Evolutionary conservation across 805 yeast genomes (phyloP), one percentile per base, ranked within the genome.

Genomic region (Yueomyces sp.): DNA sequence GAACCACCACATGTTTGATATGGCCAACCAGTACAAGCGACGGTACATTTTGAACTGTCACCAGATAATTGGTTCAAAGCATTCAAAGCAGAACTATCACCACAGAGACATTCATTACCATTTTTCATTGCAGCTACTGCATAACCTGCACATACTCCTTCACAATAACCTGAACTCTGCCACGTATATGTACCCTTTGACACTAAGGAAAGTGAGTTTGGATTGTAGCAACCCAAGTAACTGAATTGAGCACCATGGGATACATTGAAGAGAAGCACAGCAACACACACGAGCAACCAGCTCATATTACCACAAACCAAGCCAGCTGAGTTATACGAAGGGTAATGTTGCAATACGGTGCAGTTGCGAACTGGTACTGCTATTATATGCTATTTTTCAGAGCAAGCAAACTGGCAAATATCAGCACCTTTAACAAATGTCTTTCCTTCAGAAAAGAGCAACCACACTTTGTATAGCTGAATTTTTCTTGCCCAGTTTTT

Each of bases 61-160:
- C 60, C 55, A 3, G 76, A 68, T 3, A 67, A 54, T 7, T 73
- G 65, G 2, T 60, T 45, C 33, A 56, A 37, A 8, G 39, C 34
- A 4, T 44, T 36, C 8, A 44, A 42, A 1, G 63, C 47, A 52
- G 70, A 63, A 19, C 86, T 87, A 1, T 64, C 47, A 29, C 90
- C 90, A 60, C 94, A 84, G 54, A 72, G 81, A 59, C 94, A 84
- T 26, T 60, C 58, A 28, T 66, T 53, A 6, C 86, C 85, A 42
- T 68, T 60, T 9, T 69, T 57, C 33, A 76, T 56, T 3, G 81
- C 87, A 38, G 72, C 72, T 26, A 70, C 67, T 26, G 66, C 62
- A 53, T 61, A 65, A 6, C 72, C 71, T 44, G 61, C 51, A 62
- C 95, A 81, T 48, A 67, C 64, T 5, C 53, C 49, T 45, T 68